Evolutionary conservation across 257 asterid genomes (phyloP), one percentile per base, ranked within the genome.

Genomic region (Solanum lignicaule): DNA sequence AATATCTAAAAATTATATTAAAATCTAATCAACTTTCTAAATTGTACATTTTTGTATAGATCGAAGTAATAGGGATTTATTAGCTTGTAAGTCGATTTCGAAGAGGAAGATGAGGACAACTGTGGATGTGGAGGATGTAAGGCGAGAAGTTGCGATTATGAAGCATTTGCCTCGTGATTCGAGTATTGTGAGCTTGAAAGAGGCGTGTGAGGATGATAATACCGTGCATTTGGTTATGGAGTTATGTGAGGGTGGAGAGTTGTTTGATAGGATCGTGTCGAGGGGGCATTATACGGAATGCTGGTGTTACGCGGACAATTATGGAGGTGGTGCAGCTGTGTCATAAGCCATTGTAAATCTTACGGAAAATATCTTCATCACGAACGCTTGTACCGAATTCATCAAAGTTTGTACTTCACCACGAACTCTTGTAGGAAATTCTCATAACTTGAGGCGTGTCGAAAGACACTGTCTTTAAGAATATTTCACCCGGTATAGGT

Each of bases 171-270:
- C 98, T 5, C 83, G 78, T 43, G 89, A 95, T 92, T 93, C 97
- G 86, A 95, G 95, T 89, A 94, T 96, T 86, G 99, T 96, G 83
- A 95, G 89, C 86, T 92, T 95, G 79, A 96, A 88, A 91, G 99
- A 96, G 92, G 99, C 99, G 25, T 91, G 97, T 14, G 98, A 96
- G 95, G 99, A 96, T 83, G 99, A 96, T 32, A 94, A 92, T 89
- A 98, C 98, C 0, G 98, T 96, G 90, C 99, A 96, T 92, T 93
- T 96, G 92, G 98, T 96, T 79, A 96, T 96, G 98, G 98, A 96
- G 81, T 83, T 95, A 88, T 95, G 98, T 87, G 98, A 95, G 91
- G 99, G 98, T 1, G 98, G 99, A 41, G 99, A 96, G 91, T 91
- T 96, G 89, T 96, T 96, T 55, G 99, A 95, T 90, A 90, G 99